Base-by-base conservation (phyloP, 129 eudicot genomes). In the Flaveria trinervia region DNA sequence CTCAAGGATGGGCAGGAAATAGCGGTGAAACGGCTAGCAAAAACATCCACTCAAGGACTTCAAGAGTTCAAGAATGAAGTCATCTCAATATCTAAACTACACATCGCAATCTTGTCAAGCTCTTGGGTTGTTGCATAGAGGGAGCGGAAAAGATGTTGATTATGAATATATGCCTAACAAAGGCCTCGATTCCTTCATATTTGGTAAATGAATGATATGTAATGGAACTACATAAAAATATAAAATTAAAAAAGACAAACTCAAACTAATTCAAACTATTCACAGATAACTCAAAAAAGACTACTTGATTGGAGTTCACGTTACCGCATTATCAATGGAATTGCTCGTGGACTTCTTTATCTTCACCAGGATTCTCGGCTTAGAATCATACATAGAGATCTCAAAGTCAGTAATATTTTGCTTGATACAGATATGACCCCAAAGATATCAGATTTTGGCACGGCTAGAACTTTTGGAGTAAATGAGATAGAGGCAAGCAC, bases 11-110 rank as follows among this genome's bases (percentile, higher is more conserved):
- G 78, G 18, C 71, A 77, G 44, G 80, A 77, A 51, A 70, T 86
- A 50, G 87, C 90, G 43, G 90, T 86, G 69, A 86, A 86, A 45
- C 70, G 83, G 46, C 84, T 86, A 23, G 81, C 90, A 26, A 65
- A 14, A 48, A 57, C 74, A 14, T 86, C 90, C 22, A 66, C 83
- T 25, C 90, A 86, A 80, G 90, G 90, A 33, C 52, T 60, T 49
- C 66, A 69, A 9, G 73, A 68, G 26, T 68, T 68, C 56, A 68
- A 68, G 73, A 68, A 45, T 5, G 73, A 68, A 68, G 73, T 82
- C 15, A 72, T 64, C 55, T 76, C 43, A 9, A 71, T 85, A 45
- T 80, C 86, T 5, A 85, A 85, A 71, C 80, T 85, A 16, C 89
- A 44, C 88, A 85, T 52, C 70, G 79, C n/a, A 85, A 85, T 71